Percentiles rank a stretch among this genome's conserved stretches.
Conservation (phyloP, 139 green algal genomes). For the Desmodesmus armatus region DNA sequence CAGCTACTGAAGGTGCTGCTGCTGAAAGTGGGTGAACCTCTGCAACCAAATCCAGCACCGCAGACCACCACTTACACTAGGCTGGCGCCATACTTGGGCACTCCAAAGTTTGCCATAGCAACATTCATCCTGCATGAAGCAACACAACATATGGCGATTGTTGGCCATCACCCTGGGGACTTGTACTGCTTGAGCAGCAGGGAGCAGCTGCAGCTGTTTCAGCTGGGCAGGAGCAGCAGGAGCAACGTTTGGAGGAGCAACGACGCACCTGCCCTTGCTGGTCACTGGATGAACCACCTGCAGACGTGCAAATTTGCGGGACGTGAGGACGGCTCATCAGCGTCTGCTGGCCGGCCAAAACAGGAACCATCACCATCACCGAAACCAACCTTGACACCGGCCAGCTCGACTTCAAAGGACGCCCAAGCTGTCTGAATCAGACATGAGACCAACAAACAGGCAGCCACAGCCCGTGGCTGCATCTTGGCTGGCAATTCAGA, state of each 20-base stretch:
- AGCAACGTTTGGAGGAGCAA: too few relatives aligned
- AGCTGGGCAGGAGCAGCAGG: too few relatives aligned
- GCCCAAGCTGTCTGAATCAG: too few relatives aligned
- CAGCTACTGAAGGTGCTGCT: too few relatives aligned
- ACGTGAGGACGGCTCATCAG: neutral
- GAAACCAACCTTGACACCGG: constrained; percentile 29
- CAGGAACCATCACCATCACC: neutral
- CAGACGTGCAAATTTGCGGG: neutral
- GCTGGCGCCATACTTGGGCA: constrained; percentile 71
- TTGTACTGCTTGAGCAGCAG: too few relatives aligned
- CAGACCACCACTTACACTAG: constrained; percentile 61
- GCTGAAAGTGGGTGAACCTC: too few relatives aligned
- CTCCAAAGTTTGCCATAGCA: constrained; percentile 82
- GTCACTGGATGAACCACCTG: constrained; percentile 36
- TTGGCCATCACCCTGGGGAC: too few relatives aligned
- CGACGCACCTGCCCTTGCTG: constrained; percentile 20
- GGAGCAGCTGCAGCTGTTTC: constrained; percentile 10
- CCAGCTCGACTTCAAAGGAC: constrained; percentile 38
- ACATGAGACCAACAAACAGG: too few relatives aligned
- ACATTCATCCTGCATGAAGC: constrained; percentile 55
- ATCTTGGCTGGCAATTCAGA: too few relatives aligned
- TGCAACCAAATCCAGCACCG: neutral
- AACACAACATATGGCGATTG: too few relatives aligned
- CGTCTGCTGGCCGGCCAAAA: neutral
- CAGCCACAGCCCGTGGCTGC: too few relatives aligned